A percentile compares a stretch with the other conserved stretches of the same genome.
Evolutionary conservation across 2,329 filamentous ascomycete species (phyloP).

Genomic region (Cladosporium sp.): DNA sequence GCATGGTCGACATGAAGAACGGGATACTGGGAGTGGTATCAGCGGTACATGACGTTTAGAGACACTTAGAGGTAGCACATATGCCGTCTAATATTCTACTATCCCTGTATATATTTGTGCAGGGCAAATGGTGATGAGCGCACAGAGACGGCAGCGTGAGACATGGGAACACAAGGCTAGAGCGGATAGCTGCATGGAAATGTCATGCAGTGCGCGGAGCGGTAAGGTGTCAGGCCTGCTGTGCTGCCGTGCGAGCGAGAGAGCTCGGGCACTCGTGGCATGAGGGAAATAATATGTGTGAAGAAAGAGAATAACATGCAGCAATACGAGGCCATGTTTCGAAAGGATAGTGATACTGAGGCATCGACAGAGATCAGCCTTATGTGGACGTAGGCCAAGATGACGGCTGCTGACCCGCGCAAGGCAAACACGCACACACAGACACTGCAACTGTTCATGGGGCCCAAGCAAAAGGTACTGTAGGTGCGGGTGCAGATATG

Average conservation of each 20-base stretch:
- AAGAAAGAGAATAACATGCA: neutral
- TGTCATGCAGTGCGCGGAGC: slow-evolving; percentile 11
- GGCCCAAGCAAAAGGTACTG: slow-evolving; percentile 9
- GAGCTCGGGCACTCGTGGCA: neutral
- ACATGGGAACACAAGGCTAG: slow-evolving; percentile 1
- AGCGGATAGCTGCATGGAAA: slow-evolving; percentile 6
- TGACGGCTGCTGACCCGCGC: neutral
- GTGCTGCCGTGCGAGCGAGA: neutral
- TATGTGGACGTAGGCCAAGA: slow-evolving; percentile 2
- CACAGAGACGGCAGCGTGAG: slow-evolving; percentile 11
- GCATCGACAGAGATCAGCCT: neutral
- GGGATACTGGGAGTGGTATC: neutral
- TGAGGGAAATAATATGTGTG: neutral
- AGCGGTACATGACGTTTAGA: slow-evolving; percentile 2
- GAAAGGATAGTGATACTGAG: neutral
- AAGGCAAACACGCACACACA: slow-evolving; percentile 4
- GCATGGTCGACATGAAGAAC: neutral
- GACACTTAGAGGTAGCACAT: neutral
- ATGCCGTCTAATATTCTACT: neutral
- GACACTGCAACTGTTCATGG: neutral
- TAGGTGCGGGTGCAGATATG: slow-evolving; percentile 7
- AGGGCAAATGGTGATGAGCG: neutral
- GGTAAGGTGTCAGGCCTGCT: slow-evolving; percentile 12
- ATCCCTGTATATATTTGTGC: slow-evolving; percentile 12
- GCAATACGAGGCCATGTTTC: neutral